phyloP scores from a whole-genome alignment of 495 filamentous ascomycete genomes.

The Daldinia caldariorum region DNA sequence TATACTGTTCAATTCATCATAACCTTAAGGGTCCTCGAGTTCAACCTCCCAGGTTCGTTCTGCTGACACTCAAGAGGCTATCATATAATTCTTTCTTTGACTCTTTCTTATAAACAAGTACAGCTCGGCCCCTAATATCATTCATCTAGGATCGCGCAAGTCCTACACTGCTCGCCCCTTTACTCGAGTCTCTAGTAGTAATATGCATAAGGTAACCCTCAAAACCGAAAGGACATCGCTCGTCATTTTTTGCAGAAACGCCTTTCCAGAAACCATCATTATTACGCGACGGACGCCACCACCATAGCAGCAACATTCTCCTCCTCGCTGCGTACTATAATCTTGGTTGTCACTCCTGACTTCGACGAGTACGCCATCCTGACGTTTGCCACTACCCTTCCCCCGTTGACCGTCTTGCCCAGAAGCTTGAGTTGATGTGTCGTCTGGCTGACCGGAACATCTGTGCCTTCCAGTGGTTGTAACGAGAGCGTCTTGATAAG shows the following conservation, averaged over 20 bases:
- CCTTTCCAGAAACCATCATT: conserved; percentile 46
- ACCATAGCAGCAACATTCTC: conserved; percentile 87
- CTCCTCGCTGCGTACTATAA: conserved; percentile 89
- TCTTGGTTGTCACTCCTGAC: conserved; percentile 92
- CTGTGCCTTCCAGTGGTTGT: conserved; percentile 92
- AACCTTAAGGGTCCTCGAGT: not conserved
- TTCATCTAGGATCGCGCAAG: not conserved
- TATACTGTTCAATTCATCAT: conserved; percentile 34
- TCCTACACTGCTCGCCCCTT: conserved; percentile 18
- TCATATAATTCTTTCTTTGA: conserved; percentile 5
- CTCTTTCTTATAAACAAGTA: conserved; percentile 27
- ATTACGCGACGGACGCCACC: conserved; percentile 84
- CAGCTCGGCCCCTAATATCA: conserved; percentile 3
- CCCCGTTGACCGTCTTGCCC: conserved; percentile 93
- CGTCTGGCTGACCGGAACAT: conserved; percentile 83
- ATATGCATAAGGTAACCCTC: conserved; percentile 41
- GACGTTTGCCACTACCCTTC: conserved; percentile 85
- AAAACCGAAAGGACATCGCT: conserved; percentile 47
- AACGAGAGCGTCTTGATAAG: conserved; percentile 85
- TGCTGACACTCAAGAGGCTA: conserved; percentile 10
- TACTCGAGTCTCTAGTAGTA: conserved; percentile 28
- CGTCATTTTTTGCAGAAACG: conserved; percentile 48
- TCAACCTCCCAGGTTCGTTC: conserved; percentile 12
- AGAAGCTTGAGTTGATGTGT: conserved; percentile 96
- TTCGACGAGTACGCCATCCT: conserved; percentile 95